These are phyloP conservation scores for Mucor racemosus DNA, from an alignment of 371 early-diverging fungal species.

Conservation along the genomic window DNA sequence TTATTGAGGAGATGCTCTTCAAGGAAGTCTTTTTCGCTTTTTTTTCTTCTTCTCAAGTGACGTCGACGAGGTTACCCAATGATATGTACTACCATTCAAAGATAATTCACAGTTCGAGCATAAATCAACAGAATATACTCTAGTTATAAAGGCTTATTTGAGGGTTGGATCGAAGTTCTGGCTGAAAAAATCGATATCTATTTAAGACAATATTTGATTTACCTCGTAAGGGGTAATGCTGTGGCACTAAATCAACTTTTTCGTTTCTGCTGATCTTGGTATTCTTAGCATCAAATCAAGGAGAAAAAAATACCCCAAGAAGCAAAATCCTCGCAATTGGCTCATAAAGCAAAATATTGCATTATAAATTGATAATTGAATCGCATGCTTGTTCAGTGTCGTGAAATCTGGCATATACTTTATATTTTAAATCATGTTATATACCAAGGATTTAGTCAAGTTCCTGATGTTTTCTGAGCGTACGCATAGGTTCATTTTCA, in stretches of 20 bases:
- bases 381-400: neutral
- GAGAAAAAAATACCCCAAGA: neutral
- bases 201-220: neutral
- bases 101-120: neutral
- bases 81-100: neutral
- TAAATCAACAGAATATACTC: neutral
- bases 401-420: neutral
- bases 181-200: neutral
- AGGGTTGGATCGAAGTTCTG: neutral
- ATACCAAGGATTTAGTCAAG: no score
- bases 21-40: neutral
- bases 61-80: neutral
- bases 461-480: neutral
- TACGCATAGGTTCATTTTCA: neutral
- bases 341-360: neutral
- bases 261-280: neutral
- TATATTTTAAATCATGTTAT: no score
- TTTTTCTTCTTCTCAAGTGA: neutral
- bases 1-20: neutral
- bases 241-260: neutral
- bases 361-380: neutral
- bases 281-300: slow-evolving; percentile 1
- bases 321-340: neutral
- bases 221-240: neutral
- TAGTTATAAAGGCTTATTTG: neutral